Base-by-base conservation (phyloP, 768 basidiomycete species). In the Leccinellum luteum region DNA sequence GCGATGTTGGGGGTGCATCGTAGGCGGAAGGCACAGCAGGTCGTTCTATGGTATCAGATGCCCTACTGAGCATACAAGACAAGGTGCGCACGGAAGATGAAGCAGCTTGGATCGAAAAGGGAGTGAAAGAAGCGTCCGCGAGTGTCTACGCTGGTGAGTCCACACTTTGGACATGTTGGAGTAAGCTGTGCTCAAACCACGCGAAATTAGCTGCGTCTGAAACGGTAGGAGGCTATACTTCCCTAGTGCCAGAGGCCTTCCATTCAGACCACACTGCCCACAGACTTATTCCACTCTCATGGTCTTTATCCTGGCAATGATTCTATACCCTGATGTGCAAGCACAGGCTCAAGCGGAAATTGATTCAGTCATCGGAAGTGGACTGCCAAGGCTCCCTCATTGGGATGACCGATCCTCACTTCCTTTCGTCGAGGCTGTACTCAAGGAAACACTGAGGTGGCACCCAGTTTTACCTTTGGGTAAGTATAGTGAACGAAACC, bases 371-470 rank as follows among this genome's bases (percentile, higher is more conserved):
- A 52, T 62, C 5, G 63, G 70, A 12, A 28, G 51, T 14, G 59
- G 54, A 44, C 55, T 70, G 2, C 38, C 43, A 21, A 63, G 70
- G 52, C 56, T 70, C 3, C 68, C 57, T 12, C 38, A 50, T 23
- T 64, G 62, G 59, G 62, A 66, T 3, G 66, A 68, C 43, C 52
- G 60, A 4, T 6, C 51, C 4, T 62, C 57, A 32, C 60, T 73
- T 30, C 66, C 63, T 12, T 68, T 57, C 50, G 28, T 70, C 12
- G 60, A 65, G 14, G 62, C 63, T 7, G n/a, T 69, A 2, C 35
- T 68, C 45, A 62, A 61, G 32, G 70, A 63, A 57, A 62, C 64
- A 15, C 60, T 63, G 59, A 66, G 66, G 44, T 70, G 70, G 64
- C 52, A 70, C 32, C 62, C 66, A 8, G 41, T 48, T 8, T 54